Base-by-base conservation (phyloP, 805 yeast species). In the Kuraishia ogatae region DNA sequence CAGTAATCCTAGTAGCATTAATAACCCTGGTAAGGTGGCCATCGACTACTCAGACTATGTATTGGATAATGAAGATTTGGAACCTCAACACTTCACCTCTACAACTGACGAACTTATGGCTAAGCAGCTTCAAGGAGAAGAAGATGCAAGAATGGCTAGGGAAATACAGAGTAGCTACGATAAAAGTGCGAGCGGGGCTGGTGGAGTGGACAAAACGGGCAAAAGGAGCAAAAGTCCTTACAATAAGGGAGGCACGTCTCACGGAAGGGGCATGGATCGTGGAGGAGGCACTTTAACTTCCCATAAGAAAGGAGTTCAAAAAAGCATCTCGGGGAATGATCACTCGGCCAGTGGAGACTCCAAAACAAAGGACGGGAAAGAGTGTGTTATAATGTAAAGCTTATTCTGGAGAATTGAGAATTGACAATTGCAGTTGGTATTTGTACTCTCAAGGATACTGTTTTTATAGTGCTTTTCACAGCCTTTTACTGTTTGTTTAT, bases 171-270 rank as follows among this genome's bases (percentile, higher is more conserved):
- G 54, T 19, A 22, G 54, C 21, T 66, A 60, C 51, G 52, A 63
- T 28, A 28, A 49, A 15, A 8, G 20, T 15, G 21, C 23, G 15
- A n/a, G 50, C 48, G 24, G 51, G 29, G 17, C 50, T 26, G n/a
- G 43, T 68, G 1, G 62, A 60, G 49, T 64, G 73, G 2, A 60
- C 73, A 5, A 59, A 73, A 49, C 74, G 78, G 4, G 79, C 20
- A 19, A 59, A 73, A 49, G 74, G 78, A 5, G 79, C 20, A 19
- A 26, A 5, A 17, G 39, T 21, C 29, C 11, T n/a, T n/a, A n/a
- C n/a, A n/a, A 24, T 50, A 10, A 15, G 28, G 17, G 46, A 28
- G n/a, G 17, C 7, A 39, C 50, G 6, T 26, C 29, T 26, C 22
- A 43, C 23, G 10, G 22, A 6, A 52, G 20, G 10, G 35, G 22